phyloP scores from a whole-genome alignment of 768 basidiomycete genomes.

The Suillus brevipes region DNA sequence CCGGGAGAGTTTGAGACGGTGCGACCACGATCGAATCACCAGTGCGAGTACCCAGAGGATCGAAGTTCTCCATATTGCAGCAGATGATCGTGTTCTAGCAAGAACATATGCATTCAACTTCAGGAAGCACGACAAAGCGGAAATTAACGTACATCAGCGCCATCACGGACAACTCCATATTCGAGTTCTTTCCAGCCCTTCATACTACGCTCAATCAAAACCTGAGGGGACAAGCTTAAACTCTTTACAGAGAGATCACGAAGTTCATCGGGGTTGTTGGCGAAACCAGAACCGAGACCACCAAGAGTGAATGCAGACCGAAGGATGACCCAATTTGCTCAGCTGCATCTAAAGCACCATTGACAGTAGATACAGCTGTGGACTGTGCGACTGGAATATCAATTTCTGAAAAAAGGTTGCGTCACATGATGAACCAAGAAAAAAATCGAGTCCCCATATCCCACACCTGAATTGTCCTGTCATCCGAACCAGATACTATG shows the following conservation, averaged over 20 bases:
- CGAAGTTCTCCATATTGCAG: constrained; percentile 99
- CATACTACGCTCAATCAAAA: constrained; percentile 96
- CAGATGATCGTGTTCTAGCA: constrained; percentile 95
- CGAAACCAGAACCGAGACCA: constrained; percentile 97
- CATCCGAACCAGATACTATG: no score
- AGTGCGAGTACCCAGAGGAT: constrained; percentile 97
- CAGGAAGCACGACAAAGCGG: constrained; percentile 11
- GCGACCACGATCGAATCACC: constrained; percentile 99
- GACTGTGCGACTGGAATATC: constrained; percentile 95
- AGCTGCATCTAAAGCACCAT: constrained; percentile 89
- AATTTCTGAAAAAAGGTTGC: constrained; percentile 64
- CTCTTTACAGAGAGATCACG: constrained; percentile 92
- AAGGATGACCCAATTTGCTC: constrained; percentile 92
- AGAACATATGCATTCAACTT: constrained; percentile 13
- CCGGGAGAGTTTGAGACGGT: constrained; percentile 95
- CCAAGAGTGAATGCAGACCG: constrained; percentile 97
- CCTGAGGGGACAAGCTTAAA: constrained; percentile 89
- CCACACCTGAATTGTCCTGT: no score
- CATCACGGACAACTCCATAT: constrained; percentile 98
- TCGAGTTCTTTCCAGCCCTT: constrained; percentile 99
- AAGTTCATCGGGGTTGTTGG: constrained; percentile 90
- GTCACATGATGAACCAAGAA: constrained; percentile 8
- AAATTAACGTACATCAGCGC: constrained; percentile 75
- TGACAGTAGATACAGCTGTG: constrained; percentile 94
- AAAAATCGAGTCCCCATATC: no score